These are phyloP conservation scores for Nidula microcarpa DNA, from an alignment of 768 basidiomycete genomes.

Conservation along the genomic window DNA sequence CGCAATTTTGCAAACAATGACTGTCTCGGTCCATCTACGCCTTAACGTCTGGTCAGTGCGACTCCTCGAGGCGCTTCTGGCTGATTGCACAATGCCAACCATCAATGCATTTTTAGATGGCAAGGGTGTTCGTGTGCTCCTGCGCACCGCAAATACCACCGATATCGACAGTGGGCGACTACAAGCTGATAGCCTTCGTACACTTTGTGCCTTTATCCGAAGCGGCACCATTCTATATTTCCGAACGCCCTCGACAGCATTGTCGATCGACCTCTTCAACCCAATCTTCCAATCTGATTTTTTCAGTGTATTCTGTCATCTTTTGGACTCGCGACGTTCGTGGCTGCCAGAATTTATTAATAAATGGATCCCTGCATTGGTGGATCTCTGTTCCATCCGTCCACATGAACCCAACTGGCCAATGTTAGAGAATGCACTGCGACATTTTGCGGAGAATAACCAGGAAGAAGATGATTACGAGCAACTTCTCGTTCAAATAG, in stretches of 20 bases:
- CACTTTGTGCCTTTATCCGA: constrained; percentile 29
- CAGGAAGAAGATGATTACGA: constrained; percentile 12
- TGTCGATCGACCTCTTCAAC: constrained; percentile 14
- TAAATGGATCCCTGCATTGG: constrained; percentile 32
- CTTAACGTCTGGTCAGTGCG: constrained; percentile 30
- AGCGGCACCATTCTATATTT: constrained; percentile 16
- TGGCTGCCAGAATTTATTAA: constrained; percentile 34
- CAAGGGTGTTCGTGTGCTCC: constrained; percentile 28
- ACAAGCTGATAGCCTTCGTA: constrained; percentile 35
- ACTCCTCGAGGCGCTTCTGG: constrained; percentile 26
- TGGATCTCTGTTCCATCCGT: constrained; percentile 25
- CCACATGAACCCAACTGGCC: constrained; percentile 28
- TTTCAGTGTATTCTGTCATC: constrained; percentile 27
- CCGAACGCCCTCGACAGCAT: constrained; percentile 3
- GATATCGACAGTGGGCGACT: constrained; percentile 32
- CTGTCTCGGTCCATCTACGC: constrained; percentile 23
- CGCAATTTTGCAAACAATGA: constrained; percentile 23
- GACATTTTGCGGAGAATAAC: constrained; percentile 17
- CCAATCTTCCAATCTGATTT: constrained; percentile 32
- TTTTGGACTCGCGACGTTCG: constrained; percentile 27
- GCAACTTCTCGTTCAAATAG: neutral
- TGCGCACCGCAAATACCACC: constrained; percentile 27
- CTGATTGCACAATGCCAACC: constrained; percentile 18
- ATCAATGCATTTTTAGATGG: constrained; percentile 25
- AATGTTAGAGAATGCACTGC: constrained; percentile 23